Evolutionary conservation across 2,329 filamentous ascomycete species (phyloP).

Genomic region (Ceratocystiopsis minuta): DNA sequence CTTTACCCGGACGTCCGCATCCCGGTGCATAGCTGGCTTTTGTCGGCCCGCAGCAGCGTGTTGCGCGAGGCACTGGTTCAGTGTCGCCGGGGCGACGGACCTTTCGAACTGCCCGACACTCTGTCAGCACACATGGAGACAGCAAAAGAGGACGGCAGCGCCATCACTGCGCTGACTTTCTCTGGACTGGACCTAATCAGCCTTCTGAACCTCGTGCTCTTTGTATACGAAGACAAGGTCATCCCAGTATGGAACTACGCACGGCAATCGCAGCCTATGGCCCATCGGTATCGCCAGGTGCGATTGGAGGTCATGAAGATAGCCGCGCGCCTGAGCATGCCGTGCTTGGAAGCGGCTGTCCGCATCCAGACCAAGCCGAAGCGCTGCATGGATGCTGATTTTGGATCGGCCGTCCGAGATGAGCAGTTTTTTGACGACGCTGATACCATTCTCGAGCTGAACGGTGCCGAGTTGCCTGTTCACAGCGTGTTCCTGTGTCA

Average conservation of each 20-base stretch:
- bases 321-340: slow-evolving; percentile 45
- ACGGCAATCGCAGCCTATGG: slow-evolving; percentile 43
- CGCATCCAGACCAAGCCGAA: slow-evolving; percentile 53
- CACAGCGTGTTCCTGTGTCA: slow-evolving; percentile 69
- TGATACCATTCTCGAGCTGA: slow-evolving; percentile 63
- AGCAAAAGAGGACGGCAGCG: slow-evolving; percentile 16
- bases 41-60: slow-evolving; percentile 54
- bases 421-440: slow-evolving; percentile 56
- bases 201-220: slow-evolving; percentile 62
- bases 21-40: slow-evolving; percentile 67
- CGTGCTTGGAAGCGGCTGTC: slow-evolving; percentile 56
- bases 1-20: slow-evolving; percentile 51
- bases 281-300: slow-evolving; percentile 60
- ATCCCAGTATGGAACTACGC: slow-evolving; percentile 79
- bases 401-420: slow-evolving; percentile 52
- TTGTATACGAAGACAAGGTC: slow-evolving; percentile 61
- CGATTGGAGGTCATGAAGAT: slow-evolving; percentile 69
- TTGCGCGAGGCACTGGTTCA: slow-evolving; percentile 44
- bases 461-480: slow-evolving; percentile 50
- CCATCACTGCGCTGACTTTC: slow-evolving; percentile 42
- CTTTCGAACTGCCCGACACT: slow-evolving; percentile 39
- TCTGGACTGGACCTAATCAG: slow-evolving; percentile 56
- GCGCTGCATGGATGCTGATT: slow-evolving; percentile 47
- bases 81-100: slow-evolving; percentile 32
- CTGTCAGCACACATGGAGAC: slow-evolving; percentile 32